Evolutionary conservation across 2,329 filamentous ascomycete genomes (phyloP).

Genomic region (Drechslerella coelobrocha): DNA sequence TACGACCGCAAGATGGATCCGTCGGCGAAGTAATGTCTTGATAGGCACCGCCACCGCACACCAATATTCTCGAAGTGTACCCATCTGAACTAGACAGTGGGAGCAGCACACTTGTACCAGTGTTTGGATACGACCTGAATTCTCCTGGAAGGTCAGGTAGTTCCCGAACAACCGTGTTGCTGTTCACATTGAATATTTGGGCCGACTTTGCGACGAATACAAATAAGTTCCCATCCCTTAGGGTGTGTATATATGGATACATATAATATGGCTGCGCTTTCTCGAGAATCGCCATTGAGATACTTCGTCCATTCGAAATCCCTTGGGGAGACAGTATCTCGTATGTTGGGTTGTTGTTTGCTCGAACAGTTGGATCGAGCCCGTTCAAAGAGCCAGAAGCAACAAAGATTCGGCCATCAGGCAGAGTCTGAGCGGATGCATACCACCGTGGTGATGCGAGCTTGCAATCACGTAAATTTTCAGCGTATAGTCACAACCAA

Average conservation of each 20-base stretch:
- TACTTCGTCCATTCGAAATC: conserved; percentile 61
- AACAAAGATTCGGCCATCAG: conserved; percentile 67
- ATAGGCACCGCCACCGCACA: conserved; percentile 68
- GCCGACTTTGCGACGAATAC: conserved; percentile 66
- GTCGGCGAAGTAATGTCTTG: conserved; percentile 68
- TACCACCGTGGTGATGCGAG: conserved; percentile 68
- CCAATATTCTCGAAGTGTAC: conserved; percentile 65
- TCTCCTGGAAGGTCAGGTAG: conserved; percentile 65
- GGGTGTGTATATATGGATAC: conserved; percentile 68
- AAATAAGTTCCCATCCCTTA: conserved; percentile 66
- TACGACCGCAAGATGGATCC: conserved; percentile 67
- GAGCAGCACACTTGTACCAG: conserved; percentile 66
- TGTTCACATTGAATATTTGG: conserved; percentile 64
- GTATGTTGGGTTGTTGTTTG: conserved; percentile 71
- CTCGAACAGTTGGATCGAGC: conserved; percentile 63
- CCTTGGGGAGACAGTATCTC: conserved; percentile 65
- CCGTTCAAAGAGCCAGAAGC: conserved; percentile 68
- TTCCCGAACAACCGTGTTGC: conserved; percentile 60
- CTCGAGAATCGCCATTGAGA: conserved; percentile 64
- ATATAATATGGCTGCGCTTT: conserved; percentile 68
- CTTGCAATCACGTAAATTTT: conserved; percentile 2
- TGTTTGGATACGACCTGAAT: conserved; percentile 69
- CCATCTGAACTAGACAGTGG: conserved; percentile 63
- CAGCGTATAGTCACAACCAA: not conserved
- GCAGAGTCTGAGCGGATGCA: conserved; percentile 66